Base-by-base conservation (phyloP, 2,329 filamentous ascomycete species). In the Hirsutella thompsonii region DNA sequence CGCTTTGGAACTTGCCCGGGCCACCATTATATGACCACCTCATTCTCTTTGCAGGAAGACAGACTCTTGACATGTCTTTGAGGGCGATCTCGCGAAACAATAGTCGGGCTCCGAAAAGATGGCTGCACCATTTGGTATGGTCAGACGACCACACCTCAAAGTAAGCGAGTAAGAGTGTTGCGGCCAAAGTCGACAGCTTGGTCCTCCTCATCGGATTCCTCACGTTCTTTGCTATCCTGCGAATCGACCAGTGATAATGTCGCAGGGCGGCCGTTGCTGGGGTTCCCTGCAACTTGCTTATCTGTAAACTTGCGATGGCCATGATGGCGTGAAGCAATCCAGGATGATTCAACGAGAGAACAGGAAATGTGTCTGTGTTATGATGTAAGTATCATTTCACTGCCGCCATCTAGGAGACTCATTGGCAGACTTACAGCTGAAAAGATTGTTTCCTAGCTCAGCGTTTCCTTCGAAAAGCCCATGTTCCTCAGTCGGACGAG, bases 121-220 rank as follows among this genome's bases (percentile, higher is more conserved):
- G 92, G 46, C 84, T 90, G 53, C 85, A 92, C 92, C 92, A 98
- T 58, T 94, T 94, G 42, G 83, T 79, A 52, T 96, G 90, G 49
- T 98, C 90, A 19, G 88, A 90, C 29, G 83, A 83, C 80, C 90
- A 92, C 16, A 95, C 85, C 58, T 96, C 92, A 53, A 94, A 96
- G 57, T 88, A 96, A 0, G 81, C 86, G 8, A 98, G 70, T 8
- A 96, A 66, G 29, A 95, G 67, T 0, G 86, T 88, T 2, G 89
- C 88, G 8, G 89, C 90, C n/a, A 96, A 66, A 0, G 88, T 95
- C 1, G 85, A 79, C 8, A 86, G 75, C 42, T 87, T 79, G 8
- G 80, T 78, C 40, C 88, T 77, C 51, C 79, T 78, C 36, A 69
- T 70, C 0, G 78, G 68, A 20, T 83, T 74, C 37, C 76, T 76